A percentile compares a stretch with the other conserved stretches of the same genome.
Evolutionary conservation across 352 stramenopile genomes (phyloP).

Genomic region (Phytophthora sp.): DNA sequence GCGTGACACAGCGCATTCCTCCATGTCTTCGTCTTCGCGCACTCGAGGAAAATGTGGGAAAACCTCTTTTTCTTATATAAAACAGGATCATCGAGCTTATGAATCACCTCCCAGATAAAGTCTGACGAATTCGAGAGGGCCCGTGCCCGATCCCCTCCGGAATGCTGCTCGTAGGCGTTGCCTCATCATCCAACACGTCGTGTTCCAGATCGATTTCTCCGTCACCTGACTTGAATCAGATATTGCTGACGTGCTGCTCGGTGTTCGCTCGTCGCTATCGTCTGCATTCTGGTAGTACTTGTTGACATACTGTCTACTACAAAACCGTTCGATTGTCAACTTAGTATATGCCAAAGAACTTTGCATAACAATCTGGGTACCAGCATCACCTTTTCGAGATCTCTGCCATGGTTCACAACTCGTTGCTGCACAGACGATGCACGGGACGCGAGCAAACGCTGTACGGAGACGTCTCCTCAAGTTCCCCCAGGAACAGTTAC

Average conservation of each 20-base stretch:
- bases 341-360: not conserved
- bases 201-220: not conserved
- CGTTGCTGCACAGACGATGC: too few species aligned
- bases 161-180: not conserved
- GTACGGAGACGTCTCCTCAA: conserved; percentile 1
- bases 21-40: too few species aligned
- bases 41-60: not conserved
- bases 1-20: not conserved
- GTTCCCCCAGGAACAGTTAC: not conserved
- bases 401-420: not conserved
- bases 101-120: not conserved
- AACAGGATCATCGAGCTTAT: not conserved
- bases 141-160: not conserved
- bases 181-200: not conserved
- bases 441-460: not conserved
- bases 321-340: not conserved
- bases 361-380: not conserved
- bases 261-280: not conserved
- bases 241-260: not conserved
- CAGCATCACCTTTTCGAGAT: not conserved
- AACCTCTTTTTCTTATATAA: not conserved
- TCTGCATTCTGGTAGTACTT: not conserved
- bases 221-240: not conserved
- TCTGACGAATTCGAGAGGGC: not conserved
- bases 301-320: not conserved